phyloP scores from a whole-genome alignment of 2,329 filamentous ascomycete species.

The Neonectria neomacrospora region DNA sequence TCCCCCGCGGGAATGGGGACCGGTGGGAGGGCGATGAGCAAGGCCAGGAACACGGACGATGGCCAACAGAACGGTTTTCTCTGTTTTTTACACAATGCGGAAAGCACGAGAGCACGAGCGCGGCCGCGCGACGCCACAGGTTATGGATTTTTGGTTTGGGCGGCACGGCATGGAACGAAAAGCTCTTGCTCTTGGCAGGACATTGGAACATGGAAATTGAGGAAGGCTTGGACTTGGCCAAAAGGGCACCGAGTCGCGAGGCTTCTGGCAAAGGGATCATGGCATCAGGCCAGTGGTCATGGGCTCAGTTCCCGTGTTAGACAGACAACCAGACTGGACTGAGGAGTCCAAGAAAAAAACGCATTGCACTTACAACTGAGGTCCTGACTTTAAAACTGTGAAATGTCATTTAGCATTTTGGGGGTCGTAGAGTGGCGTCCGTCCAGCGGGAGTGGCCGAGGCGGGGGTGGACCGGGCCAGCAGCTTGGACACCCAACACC shows the following conservation, averaged over 20 bases:
- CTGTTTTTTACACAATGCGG: conserved; percentile 48
- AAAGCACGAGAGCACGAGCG: conserved; percentile 53
- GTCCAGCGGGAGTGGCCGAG: conserved; percentile 2
- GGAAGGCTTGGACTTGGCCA: conserved; percentile 43
- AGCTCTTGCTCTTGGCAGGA: conserved; percentile 48
- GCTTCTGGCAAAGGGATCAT: conserved; percentile 44
- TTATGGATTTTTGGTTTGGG: conserved; percentile 53
- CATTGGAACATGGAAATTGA: conserved; percentile 45
- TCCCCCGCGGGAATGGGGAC: conserved; percentile 47
- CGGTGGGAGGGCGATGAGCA: conserved; percentile 49
- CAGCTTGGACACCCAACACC: not conserved
- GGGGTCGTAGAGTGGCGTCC: not conserved
- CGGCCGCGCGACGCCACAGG: conserved; percentile 52
- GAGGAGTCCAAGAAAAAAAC: conserved; percentile 49
- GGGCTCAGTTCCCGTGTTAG: conserved; percentile 47
- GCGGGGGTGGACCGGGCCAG: not conserved
- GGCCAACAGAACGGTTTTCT: conserved; percentile 50
- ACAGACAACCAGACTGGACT: conserved; percentile 50
- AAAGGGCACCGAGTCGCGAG: conserved; percentile 40
- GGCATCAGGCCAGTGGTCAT: conserved; percentile 35
- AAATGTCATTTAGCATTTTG: not conserved
- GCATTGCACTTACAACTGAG: conserved; percentile 34
- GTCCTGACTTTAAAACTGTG: not conserved
- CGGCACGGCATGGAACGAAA: conserved; percentile 47
- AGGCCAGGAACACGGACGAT: conserved; percentile 48